Evolutionary conservation across 768 basidiomycete genomes (phyloP), one percentile per base, ranked within the genome.

Genomic region (Pleurotus ostreatus): DNA sequence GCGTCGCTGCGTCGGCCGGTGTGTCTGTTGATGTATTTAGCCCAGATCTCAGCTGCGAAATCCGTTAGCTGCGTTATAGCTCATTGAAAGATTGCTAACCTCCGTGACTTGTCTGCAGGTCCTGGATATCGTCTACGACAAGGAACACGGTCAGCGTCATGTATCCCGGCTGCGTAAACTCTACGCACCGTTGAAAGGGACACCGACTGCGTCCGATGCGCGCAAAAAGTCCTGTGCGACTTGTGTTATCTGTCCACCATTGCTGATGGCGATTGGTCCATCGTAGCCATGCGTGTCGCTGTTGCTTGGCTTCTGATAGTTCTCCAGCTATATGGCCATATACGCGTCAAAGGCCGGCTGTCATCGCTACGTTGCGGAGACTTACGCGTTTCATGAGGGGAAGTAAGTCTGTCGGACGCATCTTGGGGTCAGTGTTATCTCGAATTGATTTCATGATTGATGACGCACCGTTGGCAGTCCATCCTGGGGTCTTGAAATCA

Each of bases 21-120:
- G 64, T 86, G 80, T 61, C 84, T 78, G 68, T 86, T 86, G 76
- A 88, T 85, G 64, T 87, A 88, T 66, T 88, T 88, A 49, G 85
- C 85, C 86, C 85, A 87, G 55, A 86, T 84, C 67, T 87, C 86
- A 55, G 85, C 51, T 53, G 39, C 1, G 20, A 25, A 40, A 78
- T 20, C 74, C 84, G 61, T 87, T 82, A 25, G 79, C 65, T 20
- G 84, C 84, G 51, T 74, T 34, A 51, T 7, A 41, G 18, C 30
- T 34, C 1, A 25, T 55, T 5, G 52, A 4, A 40, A 34, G 30
- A 18, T n/a, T 0, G 13, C 16, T 13, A n/a, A 12, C 45, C 4
- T 12, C n/a, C 30, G 11, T 57, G 22, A 9, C 49, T 41, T 15
- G 8, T 43, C 13, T 13, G 5, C 55, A 48, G 52, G 73, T 80